Evolutionary conservation across 805 yeast genomes (phyloP), one percentile per base, ranked within the genome.

Genomic region (Pichia heedii): DNA sequence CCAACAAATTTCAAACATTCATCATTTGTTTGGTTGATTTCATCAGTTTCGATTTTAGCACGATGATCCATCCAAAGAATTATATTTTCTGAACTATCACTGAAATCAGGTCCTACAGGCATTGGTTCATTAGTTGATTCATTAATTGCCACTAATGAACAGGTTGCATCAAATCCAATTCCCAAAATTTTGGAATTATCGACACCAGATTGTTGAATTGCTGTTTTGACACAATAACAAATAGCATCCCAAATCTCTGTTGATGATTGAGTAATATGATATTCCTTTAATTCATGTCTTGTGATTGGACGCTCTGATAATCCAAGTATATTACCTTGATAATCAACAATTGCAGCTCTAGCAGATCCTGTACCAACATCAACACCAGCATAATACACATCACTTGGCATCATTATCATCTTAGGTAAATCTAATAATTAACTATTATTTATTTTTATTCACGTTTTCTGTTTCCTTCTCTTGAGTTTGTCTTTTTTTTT

Each of bases 51-150:
- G 8, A 70, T 68, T 15, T 73, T 80, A 0, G 97, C 97, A 50
- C 98, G 76, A 63, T 93, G 98, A 67, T 93, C 98, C 97, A 93
- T 90, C 98, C 98, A 93, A 50, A 93, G 66, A 41, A 93, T 79
- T 55, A 93, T 81, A 63, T 93, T 88, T 58, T 89, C 95, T 48
- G 73, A 74, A 38, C 68, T 52, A 54, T 86, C 79, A 29, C 64
- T 50, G 60, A 86, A 90, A 58, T 89, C 85, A 1, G 98, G 97
- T 10, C 98, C 98, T 15, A 88, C 97, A 2, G 83, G 86, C 36
- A 86, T 72, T 4, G 96, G 95, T 39, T 69, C 60, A 53, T 83
- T 84, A 37, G 73, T 69, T 5, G 67, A 58, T 50, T 81, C 84
- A 48, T 79, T 72, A 32, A 89, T 69, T 1, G 79, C 96, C 13